Base-by-base conservation (phyloP, 140 eudicot genomes). In the Anethum foeniculum region DNA sequence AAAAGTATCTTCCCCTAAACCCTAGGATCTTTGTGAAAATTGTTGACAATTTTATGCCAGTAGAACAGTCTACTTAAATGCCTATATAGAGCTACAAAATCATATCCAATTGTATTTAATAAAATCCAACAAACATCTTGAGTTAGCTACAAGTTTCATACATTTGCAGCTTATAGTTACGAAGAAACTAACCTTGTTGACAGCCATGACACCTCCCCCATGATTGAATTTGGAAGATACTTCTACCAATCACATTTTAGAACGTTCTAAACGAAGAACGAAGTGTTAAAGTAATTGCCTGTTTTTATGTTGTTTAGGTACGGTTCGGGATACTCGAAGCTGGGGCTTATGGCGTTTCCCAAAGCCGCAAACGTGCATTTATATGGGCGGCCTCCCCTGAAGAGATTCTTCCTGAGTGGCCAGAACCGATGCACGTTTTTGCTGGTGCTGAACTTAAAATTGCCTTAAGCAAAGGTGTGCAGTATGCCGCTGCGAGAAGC, bases 361-460 rank as follows among this genome's bases (percentile, higher is more conserved):
- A 90, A 80, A 89, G 96, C 41, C 84, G 93, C 60, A 90, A 92
- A 72, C 93, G 96, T 43, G 96, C 93, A 47, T 90, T 92, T 83
- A 92, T 92, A 34, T 92, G 97, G 94, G 97, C 97, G 65, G 97
- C 97, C 32, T 81, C 95, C 77, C 97, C 97, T 11, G 96, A 90
- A 41, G 96, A 92, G 81, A 83, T 71, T 19, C 88, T 92, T 21
- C 97, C 96, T 0, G 97, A 92, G 75, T 92, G 97, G 97, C 96
- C 93, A 3, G 97, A 92, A 79, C 97, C 96, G 14, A 92, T 92
- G 97, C 96, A 92, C 81, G 97, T 92, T 5, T 92, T 92, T 87
- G 88, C 91, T 16, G 85, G 88, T 21, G 89, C 93, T 11, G 87
- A 92, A 79, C 89, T 92, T 16, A 89, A 79, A 51, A 83, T 92